These are phyloP conservation scores for Pyracantha coccinea DNA, from an alignment of 331 rosid species.

Conservation along the genomic window DNA sequence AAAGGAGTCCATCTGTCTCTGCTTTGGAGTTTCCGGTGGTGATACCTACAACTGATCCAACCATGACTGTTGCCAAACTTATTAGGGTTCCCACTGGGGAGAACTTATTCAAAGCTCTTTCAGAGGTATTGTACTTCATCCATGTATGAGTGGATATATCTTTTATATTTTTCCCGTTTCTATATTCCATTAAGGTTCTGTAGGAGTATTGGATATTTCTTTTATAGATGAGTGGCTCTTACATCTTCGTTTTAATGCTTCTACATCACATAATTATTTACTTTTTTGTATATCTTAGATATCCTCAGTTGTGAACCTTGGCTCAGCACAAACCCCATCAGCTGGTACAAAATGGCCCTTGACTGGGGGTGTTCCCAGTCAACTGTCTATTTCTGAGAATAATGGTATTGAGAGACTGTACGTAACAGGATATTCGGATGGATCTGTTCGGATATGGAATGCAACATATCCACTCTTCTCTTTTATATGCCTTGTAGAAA, in stretches of 20 bases:
- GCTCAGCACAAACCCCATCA: slow-evolving; percentile 32
- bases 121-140: slow-evolving; percentile 39
- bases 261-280: slow-evolving; percentile 3
- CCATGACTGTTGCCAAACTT: slow-evolving; percentile 66
- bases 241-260: not conserved
- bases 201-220: not conserved
- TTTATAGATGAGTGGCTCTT: not conserved
- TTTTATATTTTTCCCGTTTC: not conserved
- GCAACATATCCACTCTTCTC: slow-evolving; percentile 73
- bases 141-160: not conserved
- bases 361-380: slow-evolving; percentile 89
- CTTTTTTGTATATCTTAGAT: slow-evolving; percentile 33
- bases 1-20: slow-evolving; percentile 35
- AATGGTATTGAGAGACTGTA: slow-evolving; percentile 46
- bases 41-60: slow-evolving; percentile 65
- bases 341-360: slow-evolving; percentile 64
- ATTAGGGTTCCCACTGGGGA: slow-evolving; percentile 40
- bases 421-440: slow-evolving; percentile 76
- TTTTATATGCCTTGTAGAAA: slow-evolving; percentile 47
- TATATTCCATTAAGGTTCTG: not conserved
- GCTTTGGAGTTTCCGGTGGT: slow-evolving; percentile 63
- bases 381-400: slow-evolving; percentile 39
- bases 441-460: slow-evolving; percentile 75
- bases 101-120: slow-evolving; percentile 37
- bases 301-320: slow-evolving; percentile 38